These are phyloP conservation scores for Candida orba DNA, from an alignment of 805 yeast genomes.

Conservation along the genomic window DNA sequence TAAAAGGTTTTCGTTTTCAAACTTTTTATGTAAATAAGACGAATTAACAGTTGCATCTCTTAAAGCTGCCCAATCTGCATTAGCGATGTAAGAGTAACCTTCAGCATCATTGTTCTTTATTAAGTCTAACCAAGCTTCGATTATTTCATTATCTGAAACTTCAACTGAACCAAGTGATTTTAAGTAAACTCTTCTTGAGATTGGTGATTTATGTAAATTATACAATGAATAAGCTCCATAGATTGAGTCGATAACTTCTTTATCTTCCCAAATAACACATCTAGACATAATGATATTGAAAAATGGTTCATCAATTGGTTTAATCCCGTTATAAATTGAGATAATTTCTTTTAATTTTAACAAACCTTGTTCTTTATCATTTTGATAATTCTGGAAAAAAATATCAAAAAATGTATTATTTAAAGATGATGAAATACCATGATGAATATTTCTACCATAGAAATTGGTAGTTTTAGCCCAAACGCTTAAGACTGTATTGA, in stretches of 20 bases:
- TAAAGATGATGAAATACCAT: conserved; percentile 65
- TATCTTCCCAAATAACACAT: conserved; percentile 60
- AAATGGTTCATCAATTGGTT: conserved; percentile 70
- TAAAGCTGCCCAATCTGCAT: conserved; percentile 80
- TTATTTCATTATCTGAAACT: conserved; percentile 42
- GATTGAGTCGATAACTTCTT: conserved; percentile 56
- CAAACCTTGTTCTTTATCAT: conserved; percentile 47
- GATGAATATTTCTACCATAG: conserved; percentile 52
- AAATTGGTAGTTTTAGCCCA: conserved; percentile 58
- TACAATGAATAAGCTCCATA: conserved; percentile 52
- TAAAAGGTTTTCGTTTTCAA: background rate
- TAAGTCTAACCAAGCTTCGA: conserved; percentile 48
- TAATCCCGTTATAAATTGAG: conserved; percentile 45
- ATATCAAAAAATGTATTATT: conserved; percentile 62
- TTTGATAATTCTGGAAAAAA: conserved; percentile 52
- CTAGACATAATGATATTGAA: conserved; percentile 68
- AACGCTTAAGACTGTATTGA: conserved; percentile 48
- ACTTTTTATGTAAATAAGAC: conserved; percentile 1
- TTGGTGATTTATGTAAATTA: conserved; percentile 54
- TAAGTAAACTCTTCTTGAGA: conserved; percentile 63
- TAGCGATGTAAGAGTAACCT: conserved; percentile 59
- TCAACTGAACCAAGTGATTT: conserved; percentile 66
- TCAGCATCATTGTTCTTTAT: conserved; percentile 42
- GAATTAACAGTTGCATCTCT: conserved; percentile 57
- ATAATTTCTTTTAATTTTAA: conserved; percentile 50